A percentile compares a stretch with the other conserved stretches of the same genome.
Conservation (phyloP, 331 rosid species). For the Phaseolus coccineus region DNA sequence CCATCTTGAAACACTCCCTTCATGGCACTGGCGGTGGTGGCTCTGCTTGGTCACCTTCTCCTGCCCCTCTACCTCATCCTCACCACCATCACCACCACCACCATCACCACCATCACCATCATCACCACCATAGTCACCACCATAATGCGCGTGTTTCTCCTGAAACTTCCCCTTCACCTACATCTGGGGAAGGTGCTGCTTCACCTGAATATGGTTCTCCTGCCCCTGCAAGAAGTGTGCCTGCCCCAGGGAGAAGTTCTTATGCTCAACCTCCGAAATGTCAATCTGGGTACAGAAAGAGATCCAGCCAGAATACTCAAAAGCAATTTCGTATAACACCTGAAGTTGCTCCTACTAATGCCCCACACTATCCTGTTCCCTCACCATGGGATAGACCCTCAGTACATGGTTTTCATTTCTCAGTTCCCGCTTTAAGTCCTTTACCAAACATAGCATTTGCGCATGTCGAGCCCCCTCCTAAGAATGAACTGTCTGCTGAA, state of each 20-base stretch:
- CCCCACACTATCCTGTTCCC: constrained; percentile 53
- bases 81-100: constrained; percentile 63
- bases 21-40: constrained; percentile 61
- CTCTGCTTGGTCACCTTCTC: constrained; percentile 67
- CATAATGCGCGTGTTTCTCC: constrained; percentile 49
- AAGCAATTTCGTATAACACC: constrained; percentile 58
- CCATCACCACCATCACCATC: constrained; percentile 62
- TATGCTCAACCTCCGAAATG: constrained; percentile 71
- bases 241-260: constrained; percentile 61
- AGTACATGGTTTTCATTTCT: constrained; percentile 48
- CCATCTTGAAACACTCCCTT: constrained; percentile 72
- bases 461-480: constrained; percentile 74
- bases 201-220: constrained; percentile 63
- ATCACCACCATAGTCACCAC: constrained; percentile 61
- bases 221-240: constrained; percentile 49
- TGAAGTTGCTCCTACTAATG: constrained; percentile 55
- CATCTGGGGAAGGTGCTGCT: constrained; percentile 45
- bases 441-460: constrained; percentile 76
- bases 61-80: constrained; percentile 67
- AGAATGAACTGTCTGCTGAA: constrained; percentile 60
- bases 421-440: constrained; percentile 73
- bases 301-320: constrained; percentile 51
- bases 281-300: constrained; percentile 50
- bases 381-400: constrained; percentile 64
- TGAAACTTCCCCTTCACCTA: constrained; percentile 38